Evolutionary conservation across 2,329 filamentous ascomycete genomes (phyloP).

Genomic region (Alternaria triticina): DNA sequence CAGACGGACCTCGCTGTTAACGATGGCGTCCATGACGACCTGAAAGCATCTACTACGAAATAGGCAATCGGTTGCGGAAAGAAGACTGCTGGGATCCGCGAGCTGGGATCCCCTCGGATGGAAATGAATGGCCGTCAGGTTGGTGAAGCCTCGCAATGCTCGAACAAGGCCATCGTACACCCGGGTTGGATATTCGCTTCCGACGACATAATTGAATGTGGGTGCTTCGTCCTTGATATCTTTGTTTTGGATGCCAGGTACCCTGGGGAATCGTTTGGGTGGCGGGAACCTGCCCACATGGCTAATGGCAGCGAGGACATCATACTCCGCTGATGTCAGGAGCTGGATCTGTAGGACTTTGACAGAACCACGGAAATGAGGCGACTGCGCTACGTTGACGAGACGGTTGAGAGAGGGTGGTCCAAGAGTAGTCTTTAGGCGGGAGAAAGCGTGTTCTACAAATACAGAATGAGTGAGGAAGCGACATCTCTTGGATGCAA

Average conservation of each 20-base stretch:
- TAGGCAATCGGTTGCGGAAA: conserved; percentile 18
- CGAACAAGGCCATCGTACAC: conserved; percentile 28
- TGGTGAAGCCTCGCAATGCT: conserved; percentile 21
- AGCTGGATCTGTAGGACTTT: conserved; percentile 32
- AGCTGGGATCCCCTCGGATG: conserved; percentile 19
- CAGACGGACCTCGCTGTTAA: conserved; percentile 24
- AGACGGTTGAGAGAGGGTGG: conserved; percentile 33
- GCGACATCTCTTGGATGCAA: conserved; percentile 30
- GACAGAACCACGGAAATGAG: conserved; percentile 23
- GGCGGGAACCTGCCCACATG: conserved; percentile 34
- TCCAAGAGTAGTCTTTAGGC: conserved; percentile 29
- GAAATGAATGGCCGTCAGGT: conserved; percentile 27
- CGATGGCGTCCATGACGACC: conserved; percentile 29
- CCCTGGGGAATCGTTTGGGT: conserved; percentile 35
- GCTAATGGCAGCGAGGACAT: conserved; percentile 23
- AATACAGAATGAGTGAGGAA: conserved; percentile 30
- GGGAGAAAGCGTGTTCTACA: conserved; percentile 29
- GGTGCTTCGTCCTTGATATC: conserved; percentile 29
- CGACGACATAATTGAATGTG: conserved; percentile 28
- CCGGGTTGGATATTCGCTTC: conserved; percentile 15
- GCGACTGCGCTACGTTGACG: conserved; percentile 20
- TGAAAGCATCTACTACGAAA: conserved; percentile 32
- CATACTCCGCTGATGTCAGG: conserved; percentile 32
- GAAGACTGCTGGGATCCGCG: conserved; percentile 7
- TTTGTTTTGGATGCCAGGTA: conserved; percentile 19